phyloP scores from a whole-genome alignment of 1,284 basidiomycete genomes.

The Leccinum subspadiceum region DNA sequence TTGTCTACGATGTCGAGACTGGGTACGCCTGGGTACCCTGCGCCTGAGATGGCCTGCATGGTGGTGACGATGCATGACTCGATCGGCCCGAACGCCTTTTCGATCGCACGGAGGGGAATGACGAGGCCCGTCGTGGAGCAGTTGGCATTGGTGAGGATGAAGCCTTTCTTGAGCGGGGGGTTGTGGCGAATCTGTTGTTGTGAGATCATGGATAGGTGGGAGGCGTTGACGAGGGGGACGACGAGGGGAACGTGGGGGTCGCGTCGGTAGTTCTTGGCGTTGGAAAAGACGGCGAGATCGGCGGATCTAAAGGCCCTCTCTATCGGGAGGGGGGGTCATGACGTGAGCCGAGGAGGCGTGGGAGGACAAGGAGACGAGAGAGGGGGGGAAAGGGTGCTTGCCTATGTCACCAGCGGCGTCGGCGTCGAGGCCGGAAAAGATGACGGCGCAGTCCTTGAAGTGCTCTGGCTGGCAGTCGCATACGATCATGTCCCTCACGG shows the following conservation, averaged over 20 bases:
- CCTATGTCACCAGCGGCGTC: conserved; percentile 95
- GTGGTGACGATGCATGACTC: conserved; percentile 91
- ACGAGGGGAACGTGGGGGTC: conserved; percentile 96
- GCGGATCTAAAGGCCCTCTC: conserved; percentile 87
- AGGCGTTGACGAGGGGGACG: conserved; percentile 94
- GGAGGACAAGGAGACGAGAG: neutral
- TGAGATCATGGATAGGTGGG: conserved; percentile 82
- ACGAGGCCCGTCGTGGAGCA: conserved; percentile 96
- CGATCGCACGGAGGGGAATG: conserved; percentile 90
- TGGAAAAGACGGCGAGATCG: conserved; percentile 93
- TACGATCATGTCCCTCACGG: conserved; percentile 71
- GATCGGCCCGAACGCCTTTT: conserved; percentile 90
- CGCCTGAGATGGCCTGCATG: conserved; percentile 97
- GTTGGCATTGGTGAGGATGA: conserved; percentile 98
- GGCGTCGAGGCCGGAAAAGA: conserved; percentile 95
- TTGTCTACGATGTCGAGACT: conserved; percentile 95
- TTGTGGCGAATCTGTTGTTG: conserved; percentile 76
- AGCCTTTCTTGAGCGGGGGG: conserved; percentile 80
- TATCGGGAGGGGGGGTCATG: conserved; percentile 32
- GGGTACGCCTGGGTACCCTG: conserved; percentile 93
- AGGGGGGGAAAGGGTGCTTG: conserved; percentile 39
- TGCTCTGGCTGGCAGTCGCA: conserved; percentile 76
- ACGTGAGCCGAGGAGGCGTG: neutral
- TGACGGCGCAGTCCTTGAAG: conserved; percentile 82
- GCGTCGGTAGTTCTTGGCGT: conserved; percentile 95